These are phyloP conservation scores for Coriaria nepalensis DNA, from an alignment of 306 rosid genomes.

Conservation along the genomic window DNA sequence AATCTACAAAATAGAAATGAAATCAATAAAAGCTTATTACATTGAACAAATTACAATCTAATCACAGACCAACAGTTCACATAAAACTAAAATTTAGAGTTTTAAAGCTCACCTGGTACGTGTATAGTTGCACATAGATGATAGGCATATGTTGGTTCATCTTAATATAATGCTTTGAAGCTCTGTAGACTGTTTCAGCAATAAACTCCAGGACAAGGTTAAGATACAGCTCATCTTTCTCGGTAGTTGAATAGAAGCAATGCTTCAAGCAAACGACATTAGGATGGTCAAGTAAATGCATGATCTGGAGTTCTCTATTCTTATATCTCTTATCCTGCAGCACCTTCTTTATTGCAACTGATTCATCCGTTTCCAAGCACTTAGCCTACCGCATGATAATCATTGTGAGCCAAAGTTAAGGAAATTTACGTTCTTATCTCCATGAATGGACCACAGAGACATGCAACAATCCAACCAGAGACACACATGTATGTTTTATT, in stretches of 20 bases:
- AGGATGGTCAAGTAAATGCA: conserved; percentile 74
- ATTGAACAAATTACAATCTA: too few species aligned
- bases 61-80: too few species aligned
- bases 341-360: conserved; percentile 87
- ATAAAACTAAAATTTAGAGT: background rate
- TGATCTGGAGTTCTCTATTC: conserved; percentile 80
- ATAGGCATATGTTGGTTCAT: conserved; percentile 58
- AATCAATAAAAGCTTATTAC: conserved; percentile 2
- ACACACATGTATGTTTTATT: background rate
- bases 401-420: too few species aligned
- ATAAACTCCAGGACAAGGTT: conserved; percentile 86
- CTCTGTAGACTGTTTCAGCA: conserved; percentile 73
- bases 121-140: conserved; percentile 57
- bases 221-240: conserved; percentile 82
- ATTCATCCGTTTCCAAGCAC: conserved; percentile 76
- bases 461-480: too few species aligned
- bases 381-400: conserved; percentile 38
- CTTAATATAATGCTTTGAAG: conserved; percentile 54
- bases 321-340: conserved; percentile 91
- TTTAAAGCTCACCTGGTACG: conserved; percentile 52
- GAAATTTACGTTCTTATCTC: too few species aligned
- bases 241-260: conserved; percentile 85
- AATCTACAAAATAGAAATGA: conserved; percentile 42
- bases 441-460: too few species aligned
- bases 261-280: conserved; percentile 67